A percentile compares a stretch with the other conserved stretches of the same genome.
phyloP scores from a whole-genome alignment of 2,329 filamentous ascomycete species.

The Aspergillus sp. region DNA sequence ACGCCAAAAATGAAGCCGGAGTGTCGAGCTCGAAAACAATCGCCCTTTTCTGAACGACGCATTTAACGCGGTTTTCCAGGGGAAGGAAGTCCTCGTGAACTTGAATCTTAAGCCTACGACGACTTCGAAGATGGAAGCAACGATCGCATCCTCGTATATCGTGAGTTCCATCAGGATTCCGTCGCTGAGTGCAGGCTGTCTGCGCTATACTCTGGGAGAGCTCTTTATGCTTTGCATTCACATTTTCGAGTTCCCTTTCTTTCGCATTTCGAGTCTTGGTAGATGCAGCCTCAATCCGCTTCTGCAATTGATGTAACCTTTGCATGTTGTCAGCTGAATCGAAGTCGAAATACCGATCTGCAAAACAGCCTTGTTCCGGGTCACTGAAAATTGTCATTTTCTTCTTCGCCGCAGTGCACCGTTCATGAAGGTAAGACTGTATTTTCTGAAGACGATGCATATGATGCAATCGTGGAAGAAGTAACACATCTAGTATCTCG shows the following conservation, averaged over 20 bases:
- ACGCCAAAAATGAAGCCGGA: conserved; percentile 43
- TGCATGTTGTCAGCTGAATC: conserved; percentile 16
- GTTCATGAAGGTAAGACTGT: conserved; percentile 45
- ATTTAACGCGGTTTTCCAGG: neutral
- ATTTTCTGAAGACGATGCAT: conserved; percentile 49
- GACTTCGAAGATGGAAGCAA: conserved; percentile 35
- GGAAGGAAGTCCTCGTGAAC: conserved; percentile 51
- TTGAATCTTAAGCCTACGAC: conserved; percentile 39
- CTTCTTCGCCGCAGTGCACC: conserved; percentile 21
- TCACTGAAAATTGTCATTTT: conserved; percentile 46
- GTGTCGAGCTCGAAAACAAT: conserved; percentile 50
- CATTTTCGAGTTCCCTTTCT: conserved; percentile 32
- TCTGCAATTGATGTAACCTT: conserved; percentile 16
- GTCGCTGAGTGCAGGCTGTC: conserved; percentile 25
- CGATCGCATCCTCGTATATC: conserved; percentile 39
- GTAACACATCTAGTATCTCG: conserved; percentile 51
- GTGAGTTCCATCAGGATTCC: conserved; percentile 19
- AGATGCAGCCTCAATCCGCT: conserved; percentile 32
- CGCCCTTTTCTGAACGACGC: conserved; percentile 29
- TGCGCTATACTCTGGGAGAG: conserved; percentile 30
- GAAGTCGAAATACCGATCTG: conserved; percentile 42
- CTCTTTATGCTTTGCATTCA: conserved; percentile 31
- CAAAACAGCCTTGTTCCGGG: conserved; percentile 40
- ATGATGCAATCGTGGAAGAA: conserved; percentile 43
- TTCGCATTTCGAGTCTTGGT: conserved; percentile 26